Evolutionary conservation across 192 early-diverging fungal genomes (phyloP).

Genomic region (Coemansia sp.): DNA sequence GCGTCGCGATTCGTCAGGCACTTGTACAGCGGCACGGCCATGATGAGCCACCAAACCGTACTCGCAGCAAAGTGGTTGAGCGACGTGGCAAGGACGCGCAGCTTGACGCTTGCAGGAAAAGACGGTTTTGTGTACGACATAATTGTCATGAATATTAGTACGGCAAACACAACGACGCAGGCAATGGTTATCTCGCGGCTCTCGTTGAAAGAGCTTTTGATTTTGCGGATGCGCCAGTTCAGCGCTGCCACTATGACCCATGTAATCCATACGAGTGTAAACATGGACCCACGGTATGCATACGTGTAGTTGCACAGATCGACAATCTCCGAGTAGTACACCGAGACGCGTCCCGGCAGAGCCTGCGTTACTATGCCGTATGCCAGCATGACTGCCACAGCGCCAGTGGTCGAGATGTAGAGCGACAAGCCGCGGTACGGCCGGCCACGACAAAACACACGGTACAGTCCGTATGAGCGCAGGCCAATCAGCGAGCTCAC

Average conservation of each 20-base stretch:
- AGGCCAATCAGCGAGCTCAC: too few relatives aligned
- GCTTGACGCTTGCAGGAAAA: slow-evolving; percentile 5
- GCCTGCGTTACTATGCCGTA: slow-evolving; percentile 34
- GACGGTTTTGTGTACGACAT: slow-evolving; percentile 15
- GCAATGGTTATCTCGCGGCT: too few relatives aligned
- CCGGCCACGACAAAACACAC: not conserved
- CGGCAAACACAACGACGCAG: slow-evolving; percentile 24
- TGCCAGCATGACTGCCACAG: slow-evolving; percentile 8
- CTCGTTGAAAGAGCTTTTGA: slow-evolving; percentile 53
- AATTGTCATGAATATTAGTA: slow-evolving; percentile 33
- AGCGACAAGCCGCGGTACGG: not conserved
- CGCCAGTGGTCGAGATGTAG: not conserved
- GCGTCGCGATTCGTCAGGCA: too few relatives aligned
- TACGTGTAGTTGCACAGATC: slow-evolving; percentile 30
- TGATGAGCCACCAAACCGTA: slow-evolving; percentile 42
- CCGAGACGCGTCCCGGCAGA: slow-evolving; percentile 1
- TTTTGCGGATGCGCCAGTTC: slow-evolving; percentile 49
- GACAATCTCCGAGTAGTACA: slow-evolving; percentile 9
- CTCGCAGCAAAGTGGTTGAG: slow-evolving; percentile 38
- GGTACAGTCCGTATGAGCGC: not conserved
- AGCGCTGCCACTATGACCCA: slow-evolving; percentile 28
- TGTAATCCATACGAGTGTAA: slow-evolving; percentile 35
- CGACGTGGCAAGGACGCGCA: slow-evolving; percentile 29
- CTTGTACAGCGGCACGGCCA: too few relatives aligned
- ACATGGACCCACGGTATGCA: slow-evolving; percentile 28